phyloP scores from a whole-genome alignment of 139 green algal species.

The Bryopsis sp. region DNA sequence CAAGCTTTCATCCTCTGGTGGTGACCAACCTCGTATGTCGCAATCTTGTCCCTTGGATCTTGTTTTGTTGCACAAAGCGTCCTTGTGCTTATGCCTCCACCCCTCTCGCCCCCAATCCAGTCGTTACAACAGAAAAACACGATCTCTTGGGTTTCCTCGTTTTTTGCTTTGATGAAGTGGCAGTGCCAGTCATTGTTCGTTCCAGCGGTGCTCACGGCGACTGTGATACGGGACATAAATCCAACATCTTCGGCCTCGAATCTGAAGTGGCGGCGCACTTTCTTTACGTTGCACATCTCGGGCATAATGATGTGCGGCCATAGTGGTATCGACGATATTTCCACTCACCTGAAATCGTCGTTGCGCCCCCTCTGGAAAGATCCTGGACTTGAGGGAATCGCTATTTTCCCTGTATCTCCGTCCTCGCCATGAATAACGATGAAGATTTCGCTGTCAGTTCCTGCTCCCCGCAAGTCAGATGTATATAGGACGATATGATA shows the following conservation, averaged over 20 bases:
- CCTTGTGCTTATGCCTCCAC: neutral
- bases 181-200: no score
- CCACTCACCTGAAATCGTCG: slow-evolving; percentile 53
- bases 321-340: no score
- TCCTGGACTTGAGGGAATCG: slow-evolving; percentile 40
- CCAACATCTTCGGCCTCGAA: no score
- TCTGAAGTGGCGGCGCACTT: no score
- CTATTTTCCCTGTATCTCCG: slow-evolving; percentile 29
- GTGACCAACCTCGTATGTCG: neutral
- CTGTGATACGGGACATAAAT: no score
- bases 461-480: slow-evolving; percentile 34
- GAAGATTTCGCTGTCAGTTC: slow-evolving; percentile 38
- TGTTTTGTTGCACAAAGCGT: neutral
- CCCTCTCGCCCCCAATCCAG: neutral
- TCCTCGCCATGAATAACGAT: slow-evolving; percentile 40
- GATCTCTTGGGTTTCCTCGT: neutral
- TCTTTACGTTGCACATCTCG: no score
- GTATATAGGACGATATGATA: slow-evolving; percentile 28
- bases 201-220: no score
- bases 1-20: neutral
- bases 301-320: no score
- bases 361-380: slow-evolving; percentile 46
- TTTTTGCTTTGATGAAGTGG: no score
- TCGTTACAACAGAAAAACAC: neutral
- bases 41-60: neutral